These are phyloP conservation scores for Cercospora zeina DNA, from an alignment of 2,329 filamentous ascomycete species.

Conservation along the genomic window DNA sequence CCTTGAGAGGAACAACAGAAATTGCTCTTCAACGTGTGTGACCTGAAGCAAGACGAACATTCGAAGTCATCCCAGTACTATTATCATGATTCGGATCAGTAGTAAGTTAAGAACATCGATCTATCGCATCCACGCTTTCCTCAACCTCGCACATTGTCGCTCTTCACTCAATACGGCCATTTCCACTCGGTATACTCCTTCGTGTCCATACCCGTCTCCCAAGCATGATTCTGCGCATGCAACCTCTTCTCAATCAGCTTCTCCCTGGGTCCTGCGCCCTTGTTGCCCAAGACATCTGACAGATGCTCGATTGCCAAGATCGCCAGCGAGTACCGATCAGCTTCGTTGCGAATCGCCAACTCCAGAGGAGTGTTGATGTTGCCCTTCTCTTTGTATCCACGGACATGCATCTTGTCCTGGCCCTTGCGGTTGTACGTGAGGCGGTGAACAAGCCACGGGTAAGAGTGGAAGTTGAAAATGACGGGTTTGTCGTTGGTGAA, in stretches of 20 bases:
- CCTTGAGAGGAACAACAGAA: too few relatives aligned
- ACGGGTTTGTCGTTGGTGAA: constrained; percentile 72
- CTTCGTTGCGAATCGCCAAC: constrained; percentile 73
- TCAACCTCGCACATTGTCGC: too few relatives aligned
- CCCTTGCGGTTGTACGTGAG: constrained; percentile 74
- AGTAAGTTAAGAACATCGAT: neutral
- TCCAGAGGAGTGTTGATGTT: constrained; percentile 81
- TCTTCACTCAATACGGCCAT: constrained; percentile 54
- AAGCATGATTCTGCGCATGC: constrained; percentile 63
- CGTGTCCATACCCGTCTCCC: constrained; percentile 70
- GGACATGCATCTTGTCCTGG: constrained; percentile 67
- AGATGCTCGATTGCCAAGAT: constrained; percentile 75
- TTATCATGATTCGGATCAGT: neutral
- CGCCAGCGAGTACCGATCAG: constrained; percentile 73
- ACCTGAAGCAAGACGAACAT: neutral
- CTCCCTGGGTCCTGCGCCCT: constrained; percentile 63
- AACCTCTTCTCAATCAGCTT: constrained; percentile 65
- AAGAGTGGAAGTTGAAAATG: constrained; percentile 83
- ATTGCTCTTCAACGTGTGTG: neutral
- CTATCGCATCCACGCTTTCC: neutral
- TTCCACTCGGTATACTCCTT: constrained; percentile 64
- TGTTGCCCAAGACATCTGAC: constrained; percentile 60
- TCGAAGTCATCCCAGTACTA: neutral
- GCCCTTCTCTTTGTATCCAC: constrained; percentile 78
- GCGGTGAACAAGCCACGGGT: constrained; percentile 77